These are phyloP conservation scores for Fusarium agapanthi DNA, from an alignment of 2,329 filamentous ascomycete species.

Conservation along the genomic window DNA sequence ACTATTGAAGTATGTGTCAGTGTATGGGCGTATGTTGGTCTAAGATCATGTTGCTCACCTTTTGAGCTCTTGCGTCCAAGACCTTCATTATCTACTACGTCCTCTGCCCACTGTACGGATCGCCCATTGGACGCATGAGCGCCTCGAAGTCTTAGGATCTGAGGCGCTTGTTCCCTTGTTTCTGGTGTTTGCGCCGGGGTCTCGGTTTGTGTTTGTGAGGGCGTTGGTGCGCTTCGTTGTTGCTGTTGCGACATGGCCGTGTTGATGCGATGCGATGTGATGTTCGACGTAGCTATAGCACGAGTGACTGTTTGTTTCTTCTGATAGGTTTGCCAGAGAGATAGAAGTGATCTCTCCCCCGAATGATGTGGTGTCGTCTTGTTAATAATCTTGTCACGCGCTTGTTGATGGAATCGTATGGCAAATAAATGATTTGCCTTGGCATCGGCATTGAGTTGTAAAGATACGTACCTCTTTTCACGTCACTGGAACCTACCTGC, in stretches of 20 bases:
- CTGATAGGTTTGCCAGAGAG: neutral
- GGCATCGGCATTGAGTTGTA: neutral
- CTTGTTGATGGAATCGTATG: conserved; percentile 22
- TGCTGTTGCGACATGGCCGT: conserved; percentile 46
- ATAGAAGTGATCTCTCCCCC: neutral
- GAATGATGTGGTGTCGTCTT: neutral
- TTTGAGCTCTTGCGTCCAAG: conserved; percentile 95
- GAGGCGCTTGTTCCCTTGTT: conserved; percentile 43
- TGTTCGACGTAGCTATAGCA: neutral
- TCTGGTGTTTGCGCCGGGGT: conserved; percentile 41
- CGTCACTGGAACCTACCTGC: neutral
- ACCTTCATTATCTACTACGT: conserved; percentile 94
- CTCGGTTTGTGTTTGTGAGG: conserved; percentile 48
- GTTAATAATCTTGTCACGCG: conserved; percentile 14
- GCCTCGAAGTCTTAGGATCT: conserved; percentile 63
- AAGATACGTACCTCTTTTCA: neutral
- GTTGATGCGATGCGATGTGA: neutral
- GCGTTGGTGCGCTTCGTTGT: conserved; percentile 41
- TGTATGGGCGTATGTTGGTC: neutral
- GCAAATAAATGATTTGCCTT: conserved; percentile 21
- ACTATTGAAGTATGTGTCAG: conserved; percentile 61
- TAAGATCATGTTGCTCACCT: conserved; percentile 62
- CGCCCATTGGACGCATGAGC: conserved; percentile 57
- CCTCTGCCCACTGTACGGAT: conserved; percentile 90
- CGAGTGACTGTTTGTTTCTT: neutral